Evolutionary conservation across 2,329 filamentous ascomycete genomes (phyloP), one percentile per base, ranked within the genome.

Genomic region (Aspergillus novofumigatus): DNA sequence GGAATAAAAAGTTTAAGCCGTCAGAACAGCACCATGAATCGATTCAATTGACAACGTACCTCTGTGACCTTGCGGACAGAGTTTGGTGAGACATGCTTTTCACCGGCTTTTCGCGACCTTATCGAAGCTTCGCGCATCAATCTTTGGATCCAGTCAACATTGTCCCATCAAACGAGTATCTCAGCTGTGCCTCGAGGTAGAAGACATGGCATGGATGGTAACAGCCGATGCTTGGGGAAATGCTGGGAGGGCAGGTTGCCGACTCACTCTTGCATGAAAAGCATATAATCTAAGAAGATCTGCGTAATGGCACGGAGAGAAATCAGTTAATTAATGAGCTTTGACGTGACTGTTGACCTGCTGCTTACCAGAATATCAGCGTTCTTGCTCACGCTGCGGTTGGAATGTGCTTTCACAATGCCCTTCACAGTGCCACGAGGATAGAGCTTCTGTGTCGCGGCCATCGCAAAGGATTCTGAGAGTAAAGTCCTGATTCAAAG

Each of bases 361-460:
- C 29, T 25, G 66, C 83, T 59, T 76, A 95, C 91, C 77, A 93
- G 80, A 57, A 95, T 86, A 75, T 96, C 92, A 29, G 87, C 89
- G 74, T 94, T 92, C 75, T 91, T 94, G 78, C 87, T 91, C 61
- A 96, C 75, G 62, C 83, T 88, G 70, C 87, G 86, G 61, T 90
- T 88, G 8, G 91, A 89, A 73, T 96, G 91, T 20, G 91, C 91
- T 76, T 96, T 96, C 68, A 95, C 82, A 59, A 95, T 93, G 74
- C 92, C 92, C 75, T 92, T 94, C 66, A 96, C 81, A 0, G 90
- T 94, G 20, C 85, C 86, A 61, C 92, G 87, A 10, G 92, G 92
- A 68, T 96, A 96, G 14, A 90, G 80, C 65, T 91, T 93, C 69
- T 88, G 86, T 23, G 85, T 80, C 11, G 83, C 77, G 52, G 83